Percentiles rank a stretch among this genome's conserved stretches.
These are phyloP conservation scores for Mimosa bimucronata DNA, from an alignment of 306 rosid genomes.

Conservation along the genomic window DNA sequence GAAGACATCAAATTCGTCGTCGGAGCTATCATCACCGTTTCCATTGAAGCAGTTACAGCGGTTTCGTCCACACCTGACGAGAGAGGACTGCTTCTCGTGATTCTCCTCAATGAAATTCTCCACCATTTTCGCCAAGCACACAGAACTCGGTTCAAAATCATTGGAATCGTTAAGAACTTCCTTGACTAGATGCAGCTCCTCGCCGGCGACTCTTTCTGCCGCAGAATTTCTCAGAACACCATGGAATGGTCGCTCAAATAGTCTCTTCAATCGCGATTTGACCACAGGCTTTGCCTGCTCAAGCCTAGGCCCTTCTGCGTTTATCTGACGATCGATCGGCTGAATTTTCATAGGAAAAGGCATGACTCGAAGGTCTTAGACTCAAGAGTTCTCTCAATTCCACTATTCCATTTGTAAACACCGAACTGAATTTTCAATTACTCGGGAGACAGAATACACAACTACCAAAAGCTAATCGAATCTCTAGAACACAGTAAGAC, in stretches of 20 bases:
- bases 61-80: constrained; percentile 59
- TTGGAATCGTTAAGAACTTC: constrained; percentile 38
- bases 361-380: constrained; percentile 29
- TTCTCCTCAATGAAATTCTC: constrained; percentile 79
- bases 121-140: constrained; percentile 81
- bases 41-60: constrained; percentile 70
- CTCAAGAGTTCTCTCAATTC: constrained; percentile 25
- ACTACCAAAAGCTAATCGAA: constrained; percentile 29
- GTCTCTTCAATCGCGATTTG: constrained; percentile 79
- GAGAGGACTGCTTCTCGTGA: constrained; percentile 58
- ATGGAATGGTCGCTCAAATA: constrained; percentile 79
- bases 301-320: constrained; percentile 41
- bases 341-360: constrained; percentile 88
- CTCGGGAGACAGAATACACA: constrained; percentile 16
- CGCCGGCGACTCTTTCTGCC: constrained; percentile 49
- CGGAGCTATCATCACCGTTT: constrained; percentile 54
- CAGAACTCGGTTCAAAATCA: constrained; percentile 78
- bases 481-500: constrained; percentile 38
- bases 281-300: constrained; percentile 65
- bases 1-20: constrained; percentile 50
- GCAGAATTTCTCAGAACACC: constrained; percentile 54
- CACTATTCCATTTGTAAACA: constrained; percentile 40
- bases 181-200: constrained; percentile 45
- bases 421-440: constrained; percentile 33
- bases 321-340: constrained; percentile 66